Base-by-base conservation (phyloP, 2,329 filamentous ascomycete genomes). In the Fusarium continuum region DNA sequence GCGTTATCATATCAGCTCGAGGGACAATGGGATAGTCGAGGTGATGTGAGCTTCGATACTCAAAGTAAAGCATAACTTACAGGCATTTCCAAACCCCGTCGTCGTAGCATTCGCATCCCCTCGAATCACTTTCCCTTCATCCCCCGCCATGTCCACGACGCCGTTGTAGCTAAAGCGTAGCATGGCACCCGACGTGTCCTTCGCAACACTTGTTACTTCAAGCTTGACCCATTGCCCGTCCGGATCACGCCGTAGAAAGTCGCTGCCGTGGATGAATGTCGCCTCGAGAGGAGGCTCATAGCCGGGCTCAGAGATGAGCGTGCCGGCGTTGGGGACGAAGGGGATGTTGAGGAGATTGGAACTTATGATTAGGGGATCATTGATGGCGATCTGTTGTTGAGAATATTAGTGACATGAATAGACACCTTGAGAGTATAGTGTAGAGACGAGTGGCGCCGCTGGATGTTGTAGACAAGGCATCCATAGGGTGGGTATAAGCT, bases 241-340 rank as follows among this genome's bases (percentile, higher is more conserved):
- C 3, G 76, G 72, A 55, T 80, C 78, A 45, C 72, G 72, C 22
- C 75, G 76, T 45, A 80, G 68, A 66, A 74, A 79, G 64, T 80
- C 78, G 41, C 73, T 72, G 19, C 77, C 78, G 44, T 78, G 75
- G 43, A 75, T 51, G 51, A 79, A 77, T 22, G 68, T 70, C 28
- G 77, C 77, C 46, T 77, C 69, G 39, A 80, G 55, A 22, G 69
- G 51, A 44, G 76, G 71, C 6, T 73, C 70, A 61, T 79, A 79
- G 49, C 51, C 46, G 4, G 73, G 70, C 36, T 77, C 75, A 20
- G 78, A 79, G 34, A 69, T 56, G 36, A 80, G 66, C 52, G 64
- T 74, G 41, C 74, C 74, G 11, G 70, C 59, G 36, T 67, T 55
- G 16, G 69, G 58, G 35, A 74, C 25, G 55, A 76, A 75, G 28